A percentile compares a stretch with the other conserved stretches of the same genome.
Evolutionary conservation across 1,139 yeast genomes (phyloP).

Genomic region (Hansenula lynferdii): DNA sequence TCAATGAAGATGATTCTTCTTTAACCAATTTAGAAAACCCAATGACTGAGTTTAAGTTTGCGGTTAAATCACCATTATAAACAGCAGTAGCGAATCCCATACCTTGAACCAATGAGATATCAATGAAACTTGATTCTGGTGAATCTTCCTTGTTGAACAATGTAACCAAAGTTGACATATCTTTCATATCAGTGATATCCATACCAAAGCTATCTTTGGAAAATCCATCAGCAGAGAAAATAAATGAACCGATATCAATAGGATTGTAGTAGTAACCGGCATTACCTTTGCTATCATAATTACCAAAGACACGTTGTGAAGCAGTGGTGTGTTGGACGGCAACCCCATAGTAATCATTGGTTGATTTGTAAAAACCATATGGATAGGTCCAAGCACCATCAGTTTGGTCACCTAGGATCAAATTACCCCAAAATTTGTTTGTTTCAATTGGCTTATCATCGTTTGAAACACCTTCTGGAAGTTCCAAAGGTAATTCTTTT

Average conservation of each 20-base stretch:
- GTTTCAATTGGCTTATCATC: constrained; percentile 47
- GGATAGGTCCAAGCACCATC: constrained; percentile 56
- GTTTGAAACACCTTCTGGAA: constrained; percentile 45
- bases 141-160: constrained; percentile 33
- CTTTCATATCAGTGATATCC: constrained; percentile 44
- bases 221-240: constrained; percentile 52
- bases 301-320: constrained; percentile 41
- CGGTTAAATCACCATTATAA: constrained; percentile 53
- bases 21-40: constrained; percentile 44
- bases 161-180: constrained; percentile 51
- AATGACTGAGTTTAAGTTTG: constrained; percentile 46
- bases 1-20: constrained; percentile 38
- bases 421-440: constrained; percentile 66
- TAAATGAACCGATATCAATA: constrained; percentile 43
- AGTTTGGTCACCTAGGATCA: constrained; percentile 49
- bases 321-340: constrained; percentile 55
- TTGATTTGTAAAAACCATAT: constrained; percentile 52
- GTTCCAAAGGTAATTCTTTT: constrained; percentile 38
- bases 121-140: constrained; percentile 25
- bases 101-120: constrained; percentile 54
- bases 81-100: constrained; percentile 75
- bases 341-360: constrained; percentile 43
- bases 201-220: constrained; percentile 30
- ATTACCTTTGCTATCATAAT: constrained; percentile 25
- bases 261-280: constrained; percentile 52